These are phyloP conservation scores for Brassica carinata DNA, from an alignment of 345 rosid genomes.

Conservation along the genomic window DNA sequence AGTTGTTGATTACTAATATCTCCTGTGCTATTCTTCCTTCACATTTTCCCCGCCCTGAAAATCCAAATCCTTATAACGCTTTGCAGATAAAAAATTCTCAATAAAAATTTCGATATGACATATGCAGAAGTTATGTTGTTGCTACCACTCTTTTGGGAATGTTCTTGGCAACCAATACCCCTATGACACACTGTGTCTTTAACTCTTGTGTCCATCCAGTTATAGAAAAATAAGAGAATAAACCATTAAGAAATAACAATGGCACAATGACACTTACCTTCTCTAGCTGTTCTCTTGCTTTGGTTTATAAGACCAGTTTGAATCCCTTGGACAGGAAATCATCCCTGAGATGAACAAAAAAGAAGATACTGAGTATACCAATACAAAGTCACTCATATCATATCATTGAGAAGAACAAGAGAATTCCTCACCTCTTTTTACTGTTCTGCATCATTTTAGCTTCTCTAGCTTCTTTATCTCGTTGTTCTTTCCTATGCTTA, in stretches of 20 bases:
- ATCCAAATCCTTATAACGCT: not conserved
- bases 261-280: conserved; percentile 22
- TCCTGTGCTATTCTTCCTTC: not conserved
- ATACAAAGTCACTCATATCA: not conserved
- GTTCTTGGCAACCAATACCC: conserved; percentile 18
- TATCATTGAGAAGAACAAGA: not conserved
- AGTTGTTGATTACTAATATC: not conserved
- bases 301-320: conserved; percentile 52
- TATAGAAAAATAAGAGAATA: not conserved
- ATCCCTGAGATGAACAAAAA: conserved; percentile 46
- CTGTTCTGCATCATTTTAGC: conserved; percentile 16
- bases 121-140: not conserved
- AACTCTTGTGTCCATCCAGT: not conserved
- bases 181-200: conserved; percentile 20
- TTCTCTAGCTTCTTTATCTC: conserved; percentile 35
- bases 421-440: conserved; percentile 44
- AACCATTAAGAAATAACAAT: not conserved
- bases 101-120: not conserved
- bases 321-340: conserved; percentile 64
- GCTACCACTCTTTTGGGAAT: conserved; percentile 10
- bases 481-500: conserved; percentile 7
- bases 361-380: not conserved
- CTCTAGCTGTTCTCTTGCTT: not conserved
- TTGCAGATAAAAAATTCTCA: not conserved
- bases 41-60: conserved; percentile 17